Conservation (phyloP, 2,329 filamentous ascomycete species). For the Aspergillus tubingensis region DNA sequence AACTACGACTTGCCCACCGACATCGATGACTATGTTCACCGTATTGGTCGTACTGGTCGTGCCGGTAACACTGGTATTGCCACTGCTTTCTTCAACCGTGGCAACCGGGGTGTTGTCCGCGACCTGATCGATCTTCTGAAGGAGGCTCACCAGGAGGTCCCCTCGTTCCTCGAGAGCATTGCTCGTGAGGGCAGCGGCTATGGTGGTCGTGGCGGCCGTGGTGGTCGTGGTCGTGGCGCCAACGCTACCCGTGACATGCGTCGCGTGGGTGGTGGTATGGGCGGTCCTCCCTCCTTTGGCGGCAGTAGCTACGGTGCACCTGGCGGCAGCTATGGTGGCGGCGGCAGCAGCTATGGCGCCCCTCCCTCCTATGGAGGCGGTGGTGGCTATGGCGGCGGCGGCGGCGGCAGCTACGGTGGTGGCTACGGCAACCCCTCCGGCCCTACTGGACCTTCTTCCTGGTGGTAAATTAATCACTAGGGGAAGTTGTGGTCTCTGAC, state of each 20-base stretch:
- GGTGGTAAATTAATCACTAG: conserved; percentile 49
- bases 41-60: conserved; percentile 99
- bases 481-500: conserved; percentile 40
- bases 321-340: conserved; percentile 33
- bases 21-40: conserved; percentile 98
- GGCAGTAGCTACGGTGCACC: conserved; percentile 37
- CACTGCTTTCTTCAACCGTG: conserved; percentile 99
- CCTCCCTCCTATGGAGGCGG: conserved; percentile 21
- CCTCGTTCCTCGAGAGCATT: conserved; percentile 92
- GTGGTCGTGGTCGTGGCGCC: conserved; percentile 66
- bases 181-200: conserved; percentile 87
- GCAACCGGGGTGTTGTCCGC: conserved; percentile 95
- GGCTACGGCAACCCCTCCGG: conserved; percentile 44
- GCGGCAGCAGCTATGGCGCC: conserved; percentile 33
- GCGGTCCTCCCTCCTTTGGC: conserved; percentile 40
- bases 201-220: conserved; percentile 72
- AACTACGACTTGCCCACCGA: conserved; percentile 99
- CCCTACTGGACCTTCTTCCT: conserved; percentile 52
- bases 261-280: conserved; percentile 59
- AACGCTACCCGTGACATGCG: conserved; percentile 84
- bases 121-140: conserved; percentile 97
- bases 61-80: conserved; percentile 98
- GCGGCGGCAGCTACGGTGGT: conserved; percentile 26
- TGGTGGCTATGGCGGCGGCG: conserved; percentile 41
- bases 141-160: conserved; percentile 97